Percentiles rank a stretch among this genome's conserved stretches.
phyloP scores from a whole-genome alignment of 2,329 filamentous ascomycete species.

The Diplodia intermedia region DNA sequence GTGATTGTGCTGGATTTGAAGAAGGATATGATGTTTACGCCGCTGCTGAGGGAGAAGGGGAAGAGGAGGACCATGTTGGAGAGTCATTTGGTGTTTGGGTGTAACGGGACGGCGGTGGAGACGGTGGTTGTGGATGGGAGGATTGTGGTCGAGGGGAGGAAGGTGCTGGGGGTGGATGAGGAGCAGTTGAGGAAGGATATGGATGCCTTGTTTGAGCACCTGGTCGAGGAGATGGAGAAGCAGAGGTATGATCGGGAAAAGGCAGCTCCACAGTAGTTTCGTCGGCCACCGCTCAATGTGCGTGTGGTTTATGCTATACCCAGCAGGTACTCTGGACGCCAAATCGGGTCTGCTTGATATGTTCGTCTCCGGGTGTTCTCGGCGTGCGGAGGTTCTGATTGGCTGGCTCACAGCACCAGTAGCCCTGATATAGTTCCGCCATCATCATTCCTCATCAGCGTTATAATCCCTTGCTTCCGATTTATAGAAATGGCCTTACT shows the following conservation, averaged over 20 bases:
- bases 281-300: no score
- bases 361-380: no score
- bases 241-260: constrained; percentile 19
- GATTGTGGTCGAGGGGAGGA: constrained; percentile 37
- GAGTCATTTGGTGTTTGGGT: constrained; percentile 40
- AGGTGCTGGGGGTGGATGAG: constrained; percentile 39
- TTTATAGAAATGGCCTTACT: no score
- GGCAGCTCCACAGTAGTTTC: no score
- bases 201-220: constrained; percentile 10
- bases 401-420: no score
- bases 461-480: no score
- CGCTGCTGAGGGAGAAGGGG: constrained; percentile 34
- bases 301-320: no score
- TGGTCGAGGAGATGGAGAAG: constrained; percentile 16
- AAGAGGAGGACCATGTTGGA: constrained; percentile 33
- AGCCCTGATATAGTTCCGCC: no score
- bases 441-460: no score
- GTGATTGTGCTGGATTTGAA: constrained; percentile 39
- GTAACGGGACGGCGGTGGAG: constrained; percentile 39
- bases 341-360: no score
- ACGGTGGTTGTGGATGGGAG: constrained; percentile 39
- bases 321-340: no score
- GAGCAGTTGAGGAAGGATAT: constrained; percentile 34
- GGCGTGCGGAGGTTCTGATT: no score
- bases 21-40: constrained; percentile 41